Conservation (phyloP, 345 rosid species). For the Dovyalis caffra region DNA sequence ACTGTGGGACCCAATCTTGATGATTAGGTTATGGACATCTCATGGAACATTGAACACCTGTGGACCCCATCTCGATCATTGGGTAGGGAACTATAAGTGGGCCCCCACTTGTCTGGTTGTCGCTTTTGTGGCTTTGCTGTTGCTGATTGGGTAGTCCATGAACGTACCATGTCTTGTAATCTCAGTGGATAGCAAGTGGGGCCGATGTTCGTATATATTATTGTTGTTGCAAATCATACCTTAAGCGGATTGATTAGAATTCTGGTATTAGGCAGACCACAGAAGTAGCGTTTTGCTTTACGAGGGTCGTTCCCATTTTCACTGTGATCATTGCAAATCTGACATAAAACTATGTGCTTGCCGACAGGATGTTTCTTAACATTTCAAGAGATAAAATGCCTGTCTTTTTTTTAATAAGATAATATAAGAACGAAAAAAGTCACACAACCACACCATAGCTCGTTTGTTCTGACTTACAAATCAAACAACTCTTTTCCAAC, state of each 20-base stretch:
- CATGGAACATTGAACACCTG: slow-evolving; percentile 27
- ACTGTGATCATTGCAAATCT: background rate
- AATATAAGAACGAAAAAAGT: background rate
- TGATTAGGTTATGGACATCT: slow-evolving; percentile 31
- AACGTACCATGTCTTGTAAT: slow-evolving; percentile 19
- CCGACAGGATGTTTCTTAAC: slow-evolving; percentile 18
- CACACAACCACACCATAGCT: too few relatives aligned
- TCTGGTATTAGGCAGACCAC: background rate
- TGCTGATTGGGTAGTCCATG: slow-evolving; percentile 20
- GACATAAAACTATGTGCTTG: background rate
- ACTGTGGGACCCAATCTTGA: slow-evolving; percentile 3
- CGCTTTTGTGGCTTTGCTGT: slow-evolving; percentile 25
- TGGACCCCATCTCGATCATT: slow-evolving; percentile 49
- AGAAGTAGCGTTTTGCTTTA: background rate
- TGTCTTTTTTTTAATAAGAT: background rate
- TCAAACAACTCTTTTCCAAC: too few relatives aligned
- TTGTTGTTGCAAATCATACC: too few relatives aligned
- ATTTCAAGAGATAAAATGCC: background rate
- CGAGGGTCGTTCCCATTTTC: background rate
- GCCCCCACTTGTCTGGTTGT: slow-evolving; percentile 48
- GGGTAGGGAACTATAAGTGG: slow-evolving; percentile 51
- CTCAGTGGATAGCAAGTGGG: slow-evolving; percentile 36
- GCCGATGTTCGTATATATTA: background rate
- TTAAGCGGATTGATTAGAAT: background rate
- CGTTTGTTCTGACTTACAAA: too few relatives aligned